A percentile compares a stretch with the other conserved stretches of the same genome.
These are phyloP conservation scores for Phanerochaete carnosa DNA, from an alignment of 768 basidiomycete species.

Conservation along the genomic window DNA sequence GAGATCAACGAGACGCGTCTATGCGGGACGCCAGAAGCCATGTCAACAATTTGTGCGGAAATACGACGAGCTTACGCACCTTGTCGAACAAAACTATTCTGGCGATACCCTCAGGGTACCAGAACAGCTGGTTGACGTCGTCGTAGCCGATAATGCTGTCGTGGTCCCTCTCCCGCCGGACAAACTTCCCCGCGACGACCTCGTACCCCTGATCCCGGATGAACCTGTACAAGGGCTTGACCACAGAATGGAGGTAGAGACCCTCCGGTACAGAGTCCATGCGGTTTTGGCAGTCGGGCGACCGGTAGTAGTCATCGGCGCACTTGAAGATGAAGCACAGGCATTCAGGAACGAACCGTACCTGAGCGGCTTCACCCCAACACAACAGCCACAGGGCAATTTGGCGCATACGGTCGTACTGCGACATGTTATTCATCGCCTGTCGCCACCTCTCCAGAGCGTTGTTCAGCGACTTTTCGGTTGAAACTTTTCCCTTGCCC, in stretches of 20 bases:
- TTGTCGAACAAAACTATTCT: conserved; percentile 87
- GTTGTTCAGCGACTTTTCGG: conserved; percentile 67
- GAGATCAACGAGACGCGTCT: conserved; percentile 90
- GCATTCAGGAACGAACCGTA: conserved; percentile 94
- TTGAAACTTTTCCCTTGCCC: conserved; percentile 51
- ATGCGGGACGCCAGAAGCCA: neutral
- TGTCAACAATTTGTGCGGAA: neutral
- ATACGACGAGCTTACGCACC: conserved; percentile 36
- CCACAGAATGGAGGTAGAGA: conserved; percentile 85
- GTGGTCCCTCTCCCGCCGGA: conserved; percentile 90
- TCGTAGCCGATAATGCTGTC: conserved; percentile 96
- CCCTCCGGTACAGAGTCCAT: conserved; percentile 93
- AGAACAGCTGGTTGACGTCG: conserved; percentile 98
- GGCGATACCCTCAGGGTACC: conserved; percentile 99
- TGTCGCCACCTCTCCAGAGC: conserved; percentile 93
- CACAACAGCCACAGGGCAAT: conserved; percentile 93
- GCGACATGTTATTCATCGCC: conserved; percentile 98
- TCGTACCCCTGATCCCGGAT: conserved; percentile 98
- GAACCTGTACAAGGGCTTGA: conserved; percentile 94
- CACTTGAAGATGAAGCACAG: conserved; percentile 99
- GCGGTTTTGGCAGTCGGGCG: conserved; percentile 94
- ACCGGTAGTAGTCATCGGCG: conserved; percentile 98
- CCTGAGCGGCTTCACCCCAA: conserved; percentile 98
- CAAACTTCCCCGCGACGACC: conserved; percentile 91
- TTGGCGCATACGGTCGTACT: conserved; percentile 95